Conservation (phyloP, 345 rosid genomes). For the Eucalyptus shirleyi region DNA sequence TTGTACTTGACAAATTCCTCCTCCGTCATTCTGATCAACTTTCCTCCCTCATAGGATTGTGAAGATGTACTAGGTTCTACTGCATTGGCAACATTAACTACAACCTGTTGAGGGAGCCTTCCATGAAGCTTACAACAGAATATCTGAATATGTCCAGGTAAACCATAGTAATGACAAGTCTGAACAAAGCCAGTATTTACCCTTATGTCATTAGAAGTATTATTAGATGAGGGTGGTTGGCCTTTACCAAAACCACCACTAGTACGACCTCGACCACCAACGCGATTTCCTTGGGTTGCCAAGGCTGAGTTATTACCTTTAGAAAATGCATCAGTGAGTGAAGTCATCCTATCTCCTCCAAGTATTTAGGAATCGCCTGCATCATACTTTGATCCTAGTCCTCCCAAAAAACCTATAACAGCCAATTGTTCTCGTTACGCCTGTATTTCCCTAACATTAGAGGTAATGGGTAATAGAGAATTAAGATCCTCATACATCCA, state of each 20-base stretch:
- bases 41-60: neutral
- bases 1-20: no score
- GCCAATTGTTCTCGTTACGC: neutral
- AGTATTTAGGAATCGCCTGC: neutral
- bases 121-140: neutral
- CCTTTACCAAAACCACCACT: neutral
- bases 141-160: neutral
- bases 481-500: neutral
- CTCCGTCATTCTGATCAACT: neutral
- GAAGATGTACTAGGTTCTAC: neutral
- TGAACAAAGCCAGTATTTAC: neutral
- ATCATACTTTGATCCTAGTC: neutral
- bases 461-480: neutral
- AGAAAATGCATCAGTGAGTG: neutral
- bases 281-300: neutral
- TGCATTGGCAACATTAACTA: neutral
- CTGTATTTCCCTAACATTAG: neutral
- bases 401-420: neutral
- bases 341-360: neutral
- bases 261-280: neutral
- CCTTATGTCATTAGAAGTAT: neutral
- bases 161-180: neutral
- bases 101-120: neutral
- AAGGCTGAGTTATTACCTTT: neutral
- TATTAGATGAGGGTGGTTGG: neutral